Conservation (phyloP, 1,284 basidiomycete species). For the Cutaneotrichosporon dermatis region DNA sequence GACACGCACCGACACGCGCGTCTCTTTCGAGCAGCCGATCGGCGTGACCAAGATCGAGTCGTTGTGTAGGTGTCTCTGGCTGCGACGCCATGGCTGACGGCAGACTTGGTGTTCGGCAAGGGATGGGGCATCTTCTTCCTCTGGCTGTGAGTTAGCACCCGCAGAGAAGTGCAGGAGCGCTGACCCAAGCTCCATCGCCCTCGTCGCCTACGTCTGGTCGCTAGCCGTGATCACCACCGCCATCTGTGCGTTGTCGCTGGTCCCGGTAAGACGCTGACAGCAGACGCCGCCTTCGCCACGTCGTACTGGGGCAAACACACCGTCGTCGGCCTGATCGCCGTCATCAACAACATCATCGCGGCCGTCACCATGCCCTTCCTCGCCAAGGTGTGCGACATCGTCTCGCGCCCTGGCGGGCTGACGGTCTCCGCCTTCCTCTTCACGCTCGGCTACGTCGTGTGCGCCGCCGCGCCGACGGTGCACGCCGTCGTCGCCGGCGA, state of each 20-base stretch:
- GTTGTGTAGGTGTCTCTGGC: slow-evolving; percentile 26
- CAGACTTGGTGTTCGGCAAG: slow-evolving; percentile 33
- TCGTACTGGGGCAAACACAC: slow-evolving; percentile 43
- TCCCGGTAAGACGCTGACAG: no score
- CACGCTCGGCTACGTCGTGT: slow-evolving; percentile 38
- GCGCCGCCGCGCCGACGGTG: slow-evolving; percentile 33
- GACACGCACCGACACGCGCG: background rate
- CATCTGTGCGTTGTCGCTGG: no score
- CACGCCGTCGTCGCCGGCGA: slow-evolving; percentile 35
- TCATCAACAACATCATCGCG: slow-evolving; percentile 39
- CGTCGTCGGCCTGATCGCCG: slow-evolving; percentile 38
- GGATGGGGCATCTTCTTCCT: slow-evolving; percentile 28
- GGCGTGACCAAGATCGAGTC: slow-evolving; percentile 43
- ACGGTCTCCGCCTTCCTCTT: slow-evolving; percentile 32
- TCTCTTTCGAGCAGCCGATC: slow-evolving; percentile 24
- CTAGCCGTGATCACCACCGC: slow-evolving; percentile 31
- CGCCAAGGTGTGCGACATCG: slow-evolving; percentile 38
- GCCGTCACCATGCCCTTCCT: slow-evolving; percentile 45
- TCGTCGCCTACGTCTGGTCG: slow-evolving; percentile 31
- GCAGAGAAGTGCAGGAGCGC: no score
- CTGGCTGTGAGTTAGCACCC: slow-evolving; percentile 20
- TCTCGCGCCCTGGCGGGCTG: slow-evolving; percentile 30
- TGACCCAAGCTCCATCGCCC: slow-evolving; percentile 20
- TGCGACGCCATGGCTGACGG: background rate
- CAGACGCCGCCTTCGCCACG: slow-evolving; percentile 34